Conservation (phyloP, 2,329 filamentous ascomycete species). For the Verticillium zaregamsianum region DNA sequence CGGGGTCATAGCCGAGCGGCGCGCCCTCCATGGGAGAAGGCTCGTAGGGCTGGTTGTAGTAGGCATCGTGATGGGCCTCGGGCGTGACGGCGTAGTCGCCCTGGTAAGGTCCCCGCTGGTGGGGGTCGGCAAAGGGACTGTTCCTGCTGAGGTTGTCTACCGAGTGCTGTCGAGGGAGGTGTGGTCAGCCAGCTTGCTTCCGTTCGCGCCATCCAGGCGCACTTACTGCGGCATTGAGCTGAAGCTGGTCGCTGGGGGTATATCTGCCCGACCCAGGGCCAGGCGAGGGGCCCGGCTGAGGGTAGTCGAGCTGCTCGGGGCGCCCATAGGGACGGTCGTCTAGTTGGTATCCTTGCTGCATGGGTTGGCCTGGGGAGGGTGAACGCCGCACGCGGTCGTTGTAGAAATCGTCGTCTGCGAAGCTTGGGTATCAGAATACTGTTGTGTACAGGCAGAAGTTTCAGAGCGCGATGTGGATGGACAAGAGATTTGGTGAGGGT, state of each 20-base stretch:
- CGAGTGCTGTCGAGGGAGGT: conserved; percentile 38
- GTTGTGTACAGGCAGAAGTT: conserved; percentile 5
- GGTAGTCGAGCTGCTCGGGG: conserved; percentile 58
- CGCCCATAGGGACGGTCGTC: conserved; percentile 69
- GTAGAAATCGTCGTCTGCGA: conserved; percentile 57
- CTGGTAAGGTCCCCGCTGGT: conserved; percentile 39
- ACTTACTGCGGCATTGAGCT: conserved; percentile 80
- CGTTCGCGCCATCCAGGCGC: no score
- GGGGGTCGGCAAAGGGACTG: conserved; percentile 40
- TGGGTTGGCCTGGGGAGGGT: conserved; percentile 72
- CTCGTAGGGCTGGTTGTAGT: conserved; percentile 80
- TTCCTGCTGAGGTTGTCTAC: conserved; percentile 39
- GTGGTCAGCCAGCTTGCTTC: background rate
- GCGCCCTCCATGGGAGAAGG: conserved; percentile 56
- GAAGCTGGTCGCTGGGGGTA: conserved; percentile 70
- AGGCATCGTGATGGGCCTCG: conserved; percentile 81
- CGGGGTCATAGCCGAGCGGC: conserved; percentile 52
- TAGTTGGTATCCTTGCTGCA: conserved; percentile 74
- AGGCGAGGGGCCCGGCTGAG: conserved; percentile 51
- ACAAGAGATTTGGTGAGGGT: conserved; percentile 1
- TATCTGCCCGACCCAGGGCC: conserved; percentile 28
- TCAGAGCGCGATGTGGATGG: conserved; percentile 5
- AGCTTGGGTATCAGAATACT: background rate
- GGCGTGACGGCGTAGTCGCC: conserved; percentile 75
- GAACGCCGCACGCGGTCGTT: conserved; percentile 55